Evolutionary conservation across 805 yeast genomes (phyloP), one percentile per base, ranked within the genome.

Genomic region (Blastobotrys muscicola): DNA sequence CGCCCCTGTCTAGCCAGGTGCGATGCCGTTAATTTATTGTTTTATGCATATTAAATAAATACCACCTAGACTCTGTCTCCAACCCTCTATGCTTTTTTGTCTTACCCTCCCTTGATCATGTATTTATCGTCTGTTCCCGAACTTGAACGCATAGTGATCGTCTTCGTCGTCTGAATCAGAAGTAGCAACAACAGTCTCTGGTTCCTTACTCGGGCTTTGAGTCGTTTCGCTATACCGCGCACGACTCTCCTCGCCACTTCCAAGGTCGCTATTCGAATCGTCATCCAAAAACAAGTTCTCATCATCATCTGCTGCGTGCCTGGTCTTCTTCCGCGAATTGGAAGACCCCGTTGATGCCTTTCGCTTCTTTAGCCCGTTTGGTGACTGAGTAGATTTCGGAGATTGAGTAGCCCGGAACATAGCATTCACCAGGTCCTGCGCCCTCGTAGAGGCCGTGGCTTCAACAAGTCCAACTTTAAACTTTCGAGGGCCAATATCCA

Each of bases 61-160:
- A 16, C 26, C 26, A 20, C 26, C 26, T 6, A 20, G 26, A 20
- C 26, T 20, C 6, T 6, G 6, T 20, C 6, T 20, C 4, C 4
- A 4, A 20, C 6, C 26, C 6, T 4, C 26, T 20, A 20, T 6
- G 26, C 14, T 12, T 13, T 32, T n/a, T 39, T 29, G 48, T 3
- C 43, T 32, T n/a, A 4, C 7, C 6, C 34, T 32, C 7, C 34
- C 7, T 32, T 32, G 13, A 32, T 4, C 5, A 32, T 32, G 3
- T 13, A 7, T 7, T 32, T 7, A 13, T 34, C 37, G 26, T 10
- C 37, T 13, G 23, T n/a, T n/a, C n/a, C 46, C 34, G 31, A 56
- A 56, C 15, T 43, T 46, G 29, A 58, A 58, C 15, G 48, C 50
- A 29, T 52, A 52, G 32, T 51, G 58, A 34, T 52, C 58, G 8